Evolutionary conservation across 164 flowering plant species (phyloP), one percentile per base, ranked within the genome.

Genomic region (Pachysandra terminalis): DNA sequence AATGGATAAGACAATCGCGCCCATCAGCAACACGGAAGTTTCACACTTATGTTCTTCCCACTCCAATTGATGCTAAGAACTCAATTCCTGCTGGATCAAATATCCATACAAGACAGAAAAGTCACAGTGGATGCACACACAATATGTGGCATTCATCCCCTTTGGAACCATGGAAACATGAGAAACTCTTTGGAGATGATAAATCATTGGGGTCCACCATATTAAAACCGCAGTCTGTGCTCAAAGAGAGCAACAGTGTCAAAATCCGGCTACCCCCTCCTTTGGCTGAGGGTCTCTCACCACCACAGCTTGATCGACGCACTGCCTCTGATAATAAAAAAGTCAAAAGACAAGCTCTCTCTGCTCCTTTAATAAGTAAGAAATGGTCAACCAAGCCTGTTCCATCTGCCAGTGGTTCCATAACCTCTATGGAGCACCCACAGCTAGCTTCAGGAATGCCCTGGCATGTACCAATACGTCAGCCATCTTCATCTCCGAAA

Each of bases 21-120:
- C 83, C 83, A 45, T 81, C 85, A 61, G 72, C 83, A 5, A 57
- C 91, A 40, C 70, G 83, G 64, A 94, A 84, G 76, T 81, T 83
- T 61, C 80, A 77, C 68, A 72, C 98, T 0, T 94, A 94, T 76
- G 95, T 82, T 24, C 74, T 94, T 4, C 98, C 98, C 40, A 94
- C 91, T 15, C 98, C 98, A 49, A 69, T 28, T 62, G 90, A 85
- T 78, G 69, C 89, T 51, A 93, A 81, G 73, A 68, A 74, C 69
- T 69, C 86, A 68, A 35, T 26, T 49, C 62, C 79, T 56, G 26
- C 82, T 23, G 74, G 73, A 73, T 68, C 79, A 60, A 71, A 67
- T 75, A 69, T 73, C 71, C 74, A 32, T 10, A 35, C 74, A 60
- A 73, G 75, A 51, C 75, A 64, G 48, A 55, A 73, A 58, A 82